Conservation (phyloP, 1,284 basidiomycete genomes). For the Golubevia pallescens region DNA sequence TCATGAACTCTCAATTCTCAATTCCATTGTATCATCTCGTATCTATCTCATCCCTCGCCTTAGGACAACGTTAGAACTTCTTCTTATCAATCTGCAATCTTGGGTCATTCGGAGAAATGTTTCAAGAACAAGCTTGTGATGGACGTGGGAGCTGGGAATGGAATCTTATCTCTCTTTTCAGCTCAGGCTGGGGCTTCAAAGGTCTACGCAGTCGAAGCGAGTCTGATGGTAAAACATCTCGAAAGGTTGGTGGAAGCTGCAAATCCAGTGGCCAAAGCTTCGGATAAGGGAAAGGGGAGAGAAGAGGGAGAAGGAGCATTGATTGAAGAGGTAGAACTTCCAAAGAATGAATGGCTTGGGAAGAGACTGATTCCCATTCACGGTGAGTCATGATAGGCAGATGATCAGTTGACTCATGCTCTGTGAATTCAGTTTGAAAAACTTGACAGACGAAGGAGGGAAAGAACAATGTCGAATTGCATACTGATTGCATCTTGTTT, state of each 20-base stretch:
- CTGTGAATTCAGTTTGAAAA: no score
- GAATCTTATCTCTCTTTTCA: slow-evolving; percentile 55
- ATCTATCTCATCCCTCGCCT: background rate
- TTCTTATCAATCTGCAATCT: slow-evolving; percentile 51
- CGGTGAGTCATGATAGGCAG: slow-evolving; percentile 11
- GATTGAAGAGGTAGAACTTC: background rate
- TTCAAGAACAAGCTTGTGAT: slow-evolving; percentile 34
- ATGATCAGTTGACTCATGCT: no score
- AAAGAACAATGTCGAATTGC: no score
- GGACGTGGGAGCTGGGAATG: slow-evolving; percentile 60
- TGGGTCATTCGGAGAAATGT: slow-evolving; percentile 27
- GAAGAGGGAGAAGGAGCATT: slow-evolving; percentile 11
- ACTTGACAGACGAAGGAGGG: no score
- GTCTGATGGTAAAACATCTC: slow-evolving; percentile 46
- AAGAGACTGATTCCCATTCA: slow-evolving; percentile 36
- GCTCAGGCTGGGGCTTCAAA: slow-evolving; percentile 50
- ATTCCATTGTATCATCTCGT: no score
- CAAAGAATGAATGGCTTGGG: slow-evolving; percentile 38
- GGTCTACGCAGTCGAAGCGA: slow-evolving; percentile 54
- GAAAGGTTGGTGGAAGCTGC: slow-evolving; percentile 33
- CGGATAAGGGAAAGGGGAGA: slow-evolving; percentile 1
- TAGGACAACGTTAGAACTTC: slow-evolving; percentile 49
- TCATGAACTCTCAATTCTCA: no score
- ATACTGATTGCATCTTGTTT: no score
- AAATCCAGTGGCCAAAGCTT: background rate